A percentile compares a stretch with the other conserved stretches of the same genome.
phyloP scores from a whole-genome alignment of 129 eudicot genomes.

The Flaveria robusta region DNA sequence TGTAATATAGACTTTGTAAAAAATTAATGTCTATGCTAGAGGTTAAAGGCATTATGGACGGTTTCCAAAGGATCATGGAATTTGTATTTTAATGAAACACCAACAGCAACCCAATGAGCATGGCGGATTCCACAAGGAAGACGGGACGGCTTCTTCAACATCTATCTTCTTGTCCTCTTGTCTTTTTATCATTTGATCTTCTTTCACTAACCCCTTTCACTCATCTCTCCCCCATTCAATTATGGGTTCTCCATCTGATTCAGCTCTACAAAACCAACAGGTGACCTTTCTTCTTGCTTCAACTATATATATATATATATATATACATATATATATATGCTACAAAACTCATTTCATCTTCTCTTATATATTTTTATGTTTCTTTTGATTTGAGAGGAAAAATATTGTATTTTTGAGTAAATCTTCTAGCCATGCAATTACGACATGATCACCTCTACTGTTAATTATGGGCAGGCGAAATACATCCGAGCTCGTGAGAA shows the following conservation, averaged over 20 bases:
- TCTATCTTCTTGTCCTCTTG: slow-evolving; percentile 20
- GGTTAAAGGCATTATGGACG: neutral
- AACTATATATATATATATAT: too few species aligned
- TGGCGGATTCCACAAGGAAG: slow-evolving; percentile 39
- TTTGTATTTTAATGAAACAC: neutral
- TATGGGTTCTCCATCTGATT: slow-evolving; percentile 34
- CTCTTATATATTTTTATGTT: too few species aligned
- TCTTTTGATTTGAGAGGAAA: too few species aligned
- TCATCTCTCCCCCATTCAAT: neutral
- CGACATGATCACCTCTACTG: neutral
- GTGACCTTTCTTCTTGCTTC: neutral
- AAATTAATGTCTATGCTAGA: too few species aligned
- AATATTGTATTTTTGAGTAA: too few species aligned
- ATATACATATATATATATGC: too few species aligned
- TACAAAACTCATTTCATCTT: too few species aligned
- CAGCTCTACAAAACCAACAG: slow-evolving; percentile 31
- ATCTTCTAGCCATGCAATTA: neutral
- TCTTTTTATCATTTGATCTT: neutral
- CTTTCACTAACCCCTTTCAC: slow-evolving; percentile 2
- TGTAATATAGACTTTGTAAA: too few species aligned
- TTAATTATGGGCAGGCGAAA: slow-evolving; percentile 37
- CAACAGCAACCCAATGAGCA: slow-evolving; percentile 17
- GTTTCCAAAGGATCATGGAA: neutral
- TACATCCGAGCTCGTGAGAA: slow-evolving; percentile 66
- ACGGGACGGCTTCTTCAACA: neutral